Base-by-base conservation (phyloP, 2,329 filamentous ascomycete genomes). In the Pseudopyricularia cyperi region DNA sequence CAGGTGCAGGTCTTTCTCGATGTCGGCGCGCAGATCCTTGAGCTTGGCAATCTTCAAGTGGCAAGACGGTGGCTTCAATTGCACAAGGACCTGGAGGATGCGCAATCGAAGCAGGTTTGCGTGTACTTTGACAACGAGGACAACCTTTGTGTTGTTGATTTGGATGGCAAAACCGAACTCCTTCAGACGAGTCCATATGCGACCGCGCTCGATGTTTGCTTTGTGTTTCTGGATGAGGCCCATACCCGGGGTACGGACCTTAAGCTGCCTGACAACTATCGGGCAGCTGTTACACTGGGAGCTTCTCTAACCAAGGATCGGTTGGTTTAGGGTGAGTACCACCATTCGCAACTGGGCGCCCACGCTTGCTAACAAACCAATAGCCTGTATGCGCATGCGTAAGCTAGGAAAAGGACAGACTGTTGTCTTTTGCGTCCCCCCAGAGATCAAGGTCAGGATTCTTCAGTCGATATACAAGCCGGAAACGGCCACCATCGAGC, bases 201-300 rank as follows among this genome's bases (percentile, higher is more conserved):
- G 0, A 67, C 71, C 0, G 73, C 80, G 6, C 63, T 85, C 0
- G 76, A 80, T 5, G 57, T 57, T 0, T 89, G 84, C 52, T 62
- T 87, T 0, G 70, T 89, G 0, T 89, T 82, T 52, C 68, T 90
- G 0, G 85, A 89, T 48, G 79, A 90, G 53, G 74, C 77, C 0
- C 84, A 89, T 55, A 87, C 84, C 0, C 65, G 85, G 54, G 85
- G 86, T 0, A 87, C 76, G 0, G 85, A 90, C 55, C 59, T 89
- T 0, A 77, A 74, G 34, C 63, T 88, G 0, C 85, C 83, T 0
- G 52, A 53, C 0, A 4, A 73, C 12, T 83, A 82, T 56, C 69
- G 78, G 0, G 86, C 84, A 0, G 80, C 79, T 0, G 79, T 89
- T 0, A 89, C 83, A 0, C 61, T 91, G 0, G 84, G 85, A 0